Evolutionary conservation across 768 basidiomycete genomes (phyloP), one percentile per base, ranked within the genome.

Genomic region (Pleurotus ostreatus): DNA sequence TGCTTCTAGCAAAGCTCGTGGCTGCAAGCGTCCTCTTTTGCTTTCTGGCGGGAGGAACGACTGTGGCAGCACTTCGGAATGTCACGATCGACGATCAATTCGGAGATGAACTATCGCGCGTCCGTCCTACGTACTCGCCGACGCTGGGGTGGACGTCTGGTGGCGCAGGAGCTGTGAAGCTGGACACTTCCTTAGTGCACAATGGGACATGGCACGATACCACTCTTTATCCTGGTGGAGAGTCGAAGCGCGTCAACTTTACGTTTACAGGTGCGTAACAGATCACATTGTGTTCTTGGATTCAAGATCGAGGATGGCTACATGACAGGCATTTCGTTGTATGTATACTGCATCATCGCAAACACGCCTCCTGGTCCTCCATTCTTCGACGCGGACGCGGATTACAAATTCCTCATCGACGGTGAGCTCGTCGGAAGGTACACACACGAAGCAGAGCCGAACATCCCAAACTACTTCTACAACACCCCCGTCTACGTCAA

Each of bases 271-370:
- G 30, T 9, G 30, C 9, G 30, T 22, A 55, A 18, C 39, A 34
- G 7, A 22, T 39, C 16, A n/a, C 13, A 49, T 55, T 8, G 7
- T 25, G 18, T 23, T 16, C 34, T 16, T 13, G 25, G 9, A 34
- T 11, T 9, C 8, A 11, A 9, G 30, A 44, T 22, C 20, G 2
- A 11, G 7, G 15, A 16, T n/a, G 20, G n/a, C 20, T 44, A 44
- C 9, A 34, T 34, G 30, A 34, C 11, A 63, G 63, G 63, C 12
- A 43, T 56, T 9, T 61, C 59, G 18, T 22, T 63, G 2, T 62
- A 63, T 41, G 46, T 64, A 12, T 62, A 52, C 44, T 64, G 62
- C 38, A 61, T 66, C 26, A 56, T 64, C 25, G 61, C 62, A 3
- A 60, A 65, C 43, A 47, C 46, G 18, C 30, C 45, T 11, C 15